Evolutionary conservation across 371 early-diverging fungal genomes (phyloP).

Genomic region (Mucor ambiguus): DNA sequence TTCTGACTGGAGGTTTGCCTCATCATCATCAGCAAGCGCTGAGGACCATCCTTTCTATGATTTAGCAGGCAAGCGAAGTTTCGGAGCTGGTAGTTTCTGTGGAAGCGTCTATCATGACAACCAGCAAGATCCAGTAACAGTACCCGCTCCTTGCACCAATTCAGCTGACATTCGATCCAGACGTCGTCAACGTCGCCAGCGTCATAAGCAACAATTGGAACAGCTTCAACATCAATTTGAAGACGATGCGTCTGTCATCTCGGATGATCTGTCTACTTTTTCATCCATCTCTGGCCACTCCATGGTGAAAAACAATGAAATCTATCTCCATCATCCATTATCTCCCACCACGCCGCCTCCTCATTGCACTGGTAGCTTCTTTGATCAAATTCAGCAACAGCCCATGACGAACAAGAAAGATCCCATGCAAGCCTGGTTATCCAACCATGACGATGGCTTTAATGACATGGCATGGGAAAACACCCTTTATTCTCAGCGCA

Average conservation of each 20-base stretch:
- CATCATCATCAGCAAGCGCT: not conserved
- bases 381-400: slow-evolving; percentile 3
- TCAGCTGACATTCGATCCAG: slow-evolving; percentile 11
- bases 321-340: slow-evolving; percentile 24
- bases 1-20: not conserved
- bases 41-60: slow-evolving; percentile 29
- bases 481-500: slow-evolving; percentile 18
- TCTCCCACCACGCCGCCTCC: slow-evolving; percentile 19
- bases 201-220: slow-evolving; percentile 16
- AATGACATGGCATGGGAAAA: not conserved
- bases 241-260: slow-evolving; percentile 13
- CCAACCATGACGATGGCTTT: not conserved
- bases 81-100: slow-evolving; percentile 28
- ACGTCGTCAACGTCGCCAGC: slow-evolving; percentile 21
- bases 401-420: not conserved
- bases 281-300: slow-evolving; percentile 17
- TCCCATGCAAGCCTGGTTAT: slow-evolving; percentile 19
- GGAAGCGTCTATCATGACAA: slow-evolving; percentile 25
- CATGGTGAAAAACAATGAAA: not conserved
- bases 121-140: slow-evolving; percentile 7
- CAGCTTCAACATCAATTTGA: slow-evolving; percentile 3
- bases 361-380: slow-evolving; percentile 2
- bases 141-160: slow-evolving; percentile 4
- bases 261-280: slow-evolving; percentile 10
- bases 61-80: slow-evolving; percentile 27